Base-by-base conservation (phyloP, 176 grass and related monocot genomes). In the Stipa capillata region DNA sequence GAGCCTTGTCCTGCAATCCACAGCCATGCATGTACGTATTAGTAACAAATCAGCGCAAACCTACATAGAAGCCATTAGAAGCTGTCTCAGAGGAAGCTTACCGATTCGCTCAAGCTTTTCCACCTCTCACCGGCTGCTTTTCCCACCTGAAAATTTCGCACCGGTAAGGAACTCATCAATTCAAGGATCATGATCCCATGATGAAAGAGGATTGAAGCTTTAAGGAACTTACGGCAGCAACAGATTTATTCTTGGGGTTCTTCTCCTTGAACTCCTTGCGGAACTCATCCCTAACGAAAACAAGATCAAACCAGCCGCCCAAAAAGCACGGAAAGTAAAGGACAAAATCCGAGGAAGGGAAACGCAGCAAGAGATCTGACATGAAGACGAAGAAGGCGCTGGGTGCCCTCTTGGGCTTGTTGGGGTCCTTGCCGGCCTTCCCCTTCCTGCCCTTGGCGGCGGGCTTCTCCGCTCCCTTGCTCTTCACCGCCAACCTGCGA, bases 301-400 rank as follows among this genome's bases (percentile, higher is more conserved):
- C 29, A 25, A 68, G 71, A 56, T 85, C 18, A 63, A 23, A 73
- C 18, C 2, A 11, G 7, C 17, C 6, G 4, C 12, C 7, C 15
- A 16, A 27, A 13, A 35, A 43, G 0, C 7, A 23, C 33, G 21
- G 6, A 13, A 31, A 10, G 12, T 0, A 8, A 18, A 69, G 1
- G 42, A 18, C 28, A n/a, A 24, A 2, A 3, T 15, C 16, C 20
- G 55, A 17, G 21, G 18, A 17, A 59, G 25, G 9, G 20, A 15
- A 62, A 14, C 1, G 4, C 0, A 51, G 15, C 23, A 32, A 2
- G 25, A 27, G 17, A 61, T 60, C 2, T 55, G 0, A 97, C 94
- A 97, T 93, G 84, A 97, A 97, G 0, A 97, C 94, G 73, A 97
- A 97, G 88, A 97, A 97, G 52, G 91, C 94, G 53, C 86, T 91